phyloP scores from a whole-genome alignment of 2,329 filamentous ascomycete species.

The Zymoseptoria ardabiliae region DNA sequence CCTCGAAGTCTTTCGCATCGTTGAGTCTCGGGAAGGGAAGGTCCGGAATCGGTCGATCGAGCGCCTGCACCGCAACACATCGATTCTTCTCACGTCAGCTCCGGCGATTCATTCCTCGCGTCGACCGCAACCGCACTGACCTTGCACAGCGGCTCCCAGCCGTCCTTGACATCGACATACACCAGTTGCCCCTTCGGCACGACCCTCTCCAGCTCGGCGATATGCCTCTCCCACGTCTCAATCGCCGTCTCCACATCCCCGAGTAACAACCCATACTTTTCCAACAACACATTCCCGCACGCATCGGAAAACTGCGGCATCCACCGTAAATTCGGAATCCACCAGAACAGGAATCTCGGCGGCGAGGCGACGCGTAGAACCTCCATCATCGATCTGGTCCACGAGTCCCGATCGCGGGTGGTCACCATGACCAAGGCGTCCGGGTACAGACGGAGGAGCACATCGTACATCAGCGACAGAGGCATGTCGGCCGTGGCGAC shows the following conservation, averaged over 20 bases:
- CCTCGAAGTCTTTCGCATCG: slow-evolving; percentile 3
- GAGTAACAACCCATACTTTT: background rate
- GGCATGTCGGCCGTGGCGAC: slow-evolving; percentile 43
- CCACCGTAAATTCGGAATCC: slow-evolving; percentile 8
- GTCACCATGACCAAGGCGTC: slow-evolving; percentile 40
- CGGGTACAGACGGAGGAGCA: slow-evolving; percentile 44
- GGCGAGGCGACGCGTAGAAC: slow-evolving; percentile 6
- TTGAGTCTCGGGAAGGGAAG: slow-evolving; percentile 12
- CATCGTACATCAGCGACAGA: slow-evolving; percentile 36
- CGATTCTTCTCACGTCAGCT: background rate
- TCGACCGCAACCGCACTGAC: background rate
- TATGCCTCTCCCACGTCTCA: slow-evolving; percentile 1
- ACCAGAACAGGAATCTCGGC: slow-evolving; percentile 7
- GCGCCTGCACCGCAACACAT: slow-evolving; percentile 6
- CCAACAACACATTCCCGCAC: slow-evolving; percentile 4
- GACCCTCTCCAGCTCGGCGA: background rate
- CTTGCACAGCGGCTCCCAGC: slow-evolving; percentile 24
- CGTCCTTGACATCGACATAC: slow-evolving; percentile 16
- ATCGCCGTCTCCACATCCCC: background rate
- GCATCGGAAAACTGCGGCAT: slow-evolving; percentile 1
- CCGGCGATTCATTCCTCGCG: background rate
- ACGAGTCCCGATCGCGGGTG: slow-evolving; percentile 3
- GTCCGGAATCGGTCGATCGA: slow-evolving; percentile 16
- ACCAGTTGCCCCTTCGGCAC: slow-evolving; percentile 11
- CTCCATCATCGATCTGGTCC: slow-evolving; percentile 1